Evolutionary conservation across 257 asterid genomes (phyloP).

Genomic region (Oldenlandia corymbosa): DNA sequence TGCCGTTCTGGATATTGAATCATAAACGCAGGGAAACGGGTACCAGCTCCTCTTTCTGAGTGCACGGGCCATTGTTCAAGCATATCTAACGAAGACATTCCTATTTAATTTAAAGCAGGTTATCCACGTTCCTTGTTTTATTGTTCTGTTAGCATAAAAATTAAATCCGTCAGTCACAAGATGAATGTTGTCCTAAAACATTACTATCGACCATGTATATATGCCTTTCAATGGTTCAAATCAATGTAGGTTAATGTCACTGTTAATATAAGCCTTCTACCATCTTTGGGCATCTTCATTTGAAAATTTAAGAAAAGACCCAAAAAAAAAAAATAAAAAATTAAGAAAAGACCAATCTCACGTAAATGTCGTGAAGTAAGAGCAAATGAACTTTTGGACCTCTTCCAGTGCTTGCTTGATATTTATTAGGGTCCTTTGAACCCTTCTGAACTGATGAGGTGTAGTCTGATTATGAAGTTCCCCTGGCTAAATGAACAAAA

Average conservation of each 20-base stretch:
- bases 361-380: neutral
- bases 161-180: neutral
- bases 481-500: neutral
- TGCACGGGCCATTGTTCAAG: slow-evolving; percentile 98
- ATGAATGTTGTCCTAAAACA: neutral
- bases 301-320: too few relatives aligned
- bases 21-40: slow-evolving; percentile 70
- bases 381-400: neutral
- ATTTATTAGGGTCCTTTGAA: neutral
- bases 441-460: neutral
- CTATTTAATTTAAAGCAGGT: slow-evolving; percentile 97
- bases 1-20: neutral
- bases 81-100: slow-evolving; percentile 86
- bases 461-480: too few relatives aligned
- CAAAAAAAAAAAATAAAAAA: neutral
- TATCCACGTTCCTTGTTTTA: slow-evolving; percentile 12
- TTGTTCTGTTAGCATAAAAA: neutral
- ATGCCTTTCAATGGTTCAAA: neutral
- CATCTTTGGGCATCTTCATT: too few relatives aligned
- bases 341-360: neutral
- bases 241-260: neutral
- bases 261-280: too few relatives aligned
- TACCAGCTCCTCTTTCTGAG: slow-evolving; percentile 95
- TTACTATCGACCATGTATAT: neutral
- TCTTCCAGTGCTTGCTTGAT: neutral